Base-by-base conservation (phyloP, 192 early-diverging fungal species). In the Coemansia umbellata region DNA sequence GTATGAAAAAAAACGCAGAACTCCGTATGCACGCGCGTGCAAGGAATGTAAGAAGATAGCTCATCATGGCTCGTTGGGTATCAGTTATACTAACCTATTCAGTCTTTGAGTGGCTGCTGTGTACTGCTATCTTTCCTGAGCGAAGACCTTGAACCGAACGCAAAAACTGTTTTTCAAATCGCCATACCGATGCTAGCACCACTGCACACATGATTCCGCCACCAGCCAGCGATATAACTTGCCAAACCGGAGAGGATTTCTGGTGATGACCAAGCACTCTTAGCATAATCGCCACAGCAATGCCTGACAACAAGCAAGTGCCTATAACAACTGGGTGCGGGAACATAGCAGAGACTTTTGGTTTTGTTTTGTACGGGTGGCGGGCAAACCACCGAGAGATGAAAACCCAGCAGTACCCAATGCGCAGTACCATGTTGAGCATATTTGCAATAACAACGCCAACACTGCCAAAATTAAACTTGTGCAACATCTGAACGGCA, bases 361-460 rank as follows among this genome's bases (percentile, higher is more conserved):
- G 72, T 4, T 49, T 43, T 8, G 15, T 27, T 4, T 5, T 21
- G 24, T 35, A 21, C 1, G 9, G n/a, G 3, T 41, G 37, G 17
- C 56, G 41, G 7, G 55, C 47, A 57, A 85, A 91, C 63, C 85
- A 90, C 8, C 53, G 40, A 3, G 56, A 52, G 27, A 89, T 80
- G 55, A 87, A 93, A 37, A 64, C 36, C 73, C 65, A 84, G 49
- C 84, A 82, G 78, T 89, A 93, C 15, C 35, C 30, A 19, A 93
- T 91, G 5, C 96, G 83, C 49, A 91, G 69, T 0, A 58, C 54
- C 78, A 98, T 81, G 63, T 94, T 95, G 14, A 89, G 66, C 51
- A 85, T 85, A 63, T 98, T 98, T 5, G 90, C 90, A 18, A 88
- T 31, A 3, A 98, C 83, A 26, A 98, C 73, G 6, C 93, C 93